Evolutionary conservation across 169 alveolate species (phyloP).

Genomic region (Pseudocohnilembus persalinus): DNA sequence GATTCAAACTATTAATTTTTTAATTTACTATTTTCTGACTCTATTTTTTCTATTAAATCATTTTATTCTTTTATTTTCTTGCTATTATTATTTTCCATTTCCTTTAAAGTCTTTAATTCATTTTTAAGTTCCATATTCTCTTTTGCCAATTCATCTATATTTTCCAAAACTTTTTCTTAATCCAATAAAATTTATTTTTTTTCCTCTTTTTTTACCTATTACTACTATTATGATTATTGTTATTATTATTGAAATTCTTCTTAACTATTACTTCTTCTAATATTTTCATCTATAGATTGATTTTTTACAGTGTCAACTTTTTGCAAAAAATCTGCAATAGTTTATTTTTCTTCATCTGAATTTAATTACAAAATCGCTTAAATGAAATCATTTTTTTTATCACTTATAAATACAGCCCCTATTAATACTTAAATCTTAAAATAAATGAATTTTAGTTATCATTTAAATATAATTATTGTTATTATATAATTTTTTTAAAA

Average conservation of each 20-base stretch:
- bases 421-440: no score
- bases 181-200: not conserved
- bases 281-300: no score
- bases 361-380: no score
- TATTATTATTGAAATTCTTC: not conserved
- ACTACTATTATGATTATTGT: not conserved
- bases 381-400: no score
- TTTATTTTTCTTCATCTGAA: no score
- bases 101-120: slow-evolving; percentile 5
- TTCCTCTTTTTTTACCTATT: no score
- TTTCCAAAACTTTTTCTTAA: not conserved
- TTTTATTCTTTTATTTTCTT: not conserved
- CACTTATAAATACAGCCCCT: no score
- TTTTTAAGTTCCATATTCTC: slow-evolving; percentile 8
- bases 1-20: not conserved
- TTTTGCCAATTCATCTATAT: slow-evolving; percentile 29
- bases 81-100: not conserved
- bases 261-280: not conserved
- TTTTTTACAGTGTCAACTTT: no score
- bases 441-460: no score
- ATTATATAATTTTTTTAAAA: no score
- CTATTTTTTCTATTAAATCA: slow-evolving; percentile 1
- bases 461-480: no score
- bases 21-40: slow-evolving; percentile 10
- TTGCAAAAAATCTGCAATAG: no score